phyloP scores from a whole-genome alignment of 805 yeast genomes.

The Ogataea allantospora region DNA sequence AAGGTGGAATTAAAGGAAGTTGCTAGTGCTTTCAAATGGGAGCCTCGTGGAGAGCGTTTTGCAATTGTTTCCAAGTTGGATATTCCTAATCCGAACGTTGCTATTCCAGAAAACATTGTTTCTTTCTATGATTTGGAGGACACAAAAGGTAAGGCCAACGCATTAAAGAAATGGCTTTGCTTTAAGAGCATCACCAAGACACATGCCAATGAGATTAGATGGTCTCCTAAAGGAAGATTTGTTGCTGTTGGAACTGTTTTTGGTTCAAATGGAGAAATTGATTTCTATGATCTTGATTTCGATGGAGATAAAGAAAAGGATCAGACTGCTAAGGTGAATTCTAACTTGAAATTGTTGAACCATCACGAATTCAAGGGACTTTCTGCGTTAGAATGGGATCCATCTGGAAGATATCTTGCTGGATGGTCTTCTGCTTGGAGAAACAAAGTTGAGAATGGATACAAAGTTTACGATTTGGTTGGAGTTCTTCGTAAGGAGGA shows the following conservation, averaged over 20 bases:
- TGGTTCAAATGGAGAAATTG: conserved; percentile 55
- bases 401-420: conserved; percentile 87
- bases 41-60: conserved; percentile 87
- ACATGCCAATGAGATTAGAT: conserved; percentile 67
- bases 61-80: conserved; percentile 68
- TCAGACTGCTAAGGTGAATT: conserved; percentile 47
- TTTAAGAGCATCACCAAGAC: conserved; percentile 59
- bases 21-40: conserved; percentile 90
- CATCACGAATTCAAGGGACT: conserved; percentile 70
- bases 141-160: conserved; percentile 37
- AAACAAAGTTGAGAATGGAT: conserved; percentile 86
- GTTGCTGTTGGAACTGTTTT: conserved; percentile 50
- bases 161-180: conserved; percentile 40
- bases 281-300: conserved; percentile 82
- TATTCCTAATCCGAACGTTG: conserved; percentile 51
- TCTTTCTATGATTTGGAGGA: conserved; percentile 84
- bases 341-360: conserved; percentile 60
- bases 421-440: conserved; percentile 87
- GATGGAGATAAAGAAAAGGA: conserved; percentile 57
- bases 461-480: conserved; percentile 78
- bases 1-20: conserved; percentile 90
- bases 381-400: conserved; percentile 90
- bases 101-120: conserved; percentile 61
- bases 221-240: conserved; percentile 95
- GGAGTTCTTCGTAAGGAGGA: conserved; percentile 80